Evolutionary conservation across 495 filamentous ascomycete genomes (phyloP).

Genomic region (Cercophora sp.): DNA sequence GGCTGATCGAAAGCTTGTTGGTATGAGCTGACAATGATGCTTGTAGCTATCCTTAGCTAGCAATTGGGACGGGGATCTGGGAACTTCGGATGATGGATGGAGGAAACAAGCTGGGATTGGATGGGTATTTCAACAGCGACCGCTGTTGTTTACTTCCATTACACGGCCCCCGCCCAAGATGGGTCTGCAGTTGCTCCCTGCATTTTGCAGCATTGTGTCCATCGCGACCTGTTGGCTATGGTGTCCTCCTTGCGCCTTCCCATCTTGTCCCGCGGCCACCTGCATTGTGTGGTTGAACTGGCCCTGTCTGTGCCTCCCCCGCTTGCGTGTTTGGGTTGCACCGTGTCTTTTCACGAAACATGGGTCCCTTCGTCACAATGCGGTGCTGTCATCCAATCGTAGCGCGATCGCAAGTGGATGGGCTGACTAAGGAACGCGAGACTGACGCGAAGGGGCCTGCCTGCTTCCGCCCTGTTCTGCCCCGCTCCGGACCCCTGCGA

Average conservation of each 20-base stretch:
- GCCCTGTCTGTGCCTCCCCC: background rate
- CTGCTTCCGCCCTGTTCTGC: too few relatives aligned
- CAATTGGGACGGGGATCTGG: too few relatives aligned
- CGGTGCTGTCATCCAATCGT: slow-evolving; percentile 5
- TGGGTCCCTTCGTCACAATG: background rate
- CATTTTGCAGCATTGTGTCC: too few relatives aligned
- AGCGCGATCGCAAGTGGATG: slow-evolving; percentile 1
- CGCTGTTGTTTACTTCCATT: slow-evolving; percentile 26
- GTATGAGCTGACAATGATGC: slow-evolving; percentile 28
- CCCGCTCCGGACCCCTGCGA: too few relatives aligned
- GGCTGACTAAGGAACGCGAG: slow-evolving; percentile 32
- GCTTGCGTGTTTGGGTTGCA: slow-evolving; percentile 9
- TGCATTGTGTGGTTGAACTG: background rate
- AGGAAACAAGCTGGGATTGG: background rate
- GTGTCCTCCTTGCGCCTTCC: background rate
- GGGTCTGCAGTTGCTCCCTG: background rate
- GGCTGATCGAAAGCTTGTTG: slow-evolving; percentile 22
- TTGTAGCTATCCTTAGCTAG: slow-evolving; percentile 19
- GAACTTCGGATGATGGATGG: slow-evolving; percentile 12
- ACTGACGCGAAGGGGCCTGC: too few relatives aligned
- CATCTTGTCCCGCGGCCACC: background rate
- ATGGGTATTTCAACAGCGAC: background rate
- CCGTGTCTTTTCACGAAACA: slow-evolving; percentile 5
- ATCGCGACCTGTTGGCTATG: slow-evolving; percentile 1
- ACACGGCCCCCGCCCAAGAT: too few relatives aligned